Base-by-base conservation (phyloP, 1,139 yeast species). In the Maudiozyma humilis region DNA sequence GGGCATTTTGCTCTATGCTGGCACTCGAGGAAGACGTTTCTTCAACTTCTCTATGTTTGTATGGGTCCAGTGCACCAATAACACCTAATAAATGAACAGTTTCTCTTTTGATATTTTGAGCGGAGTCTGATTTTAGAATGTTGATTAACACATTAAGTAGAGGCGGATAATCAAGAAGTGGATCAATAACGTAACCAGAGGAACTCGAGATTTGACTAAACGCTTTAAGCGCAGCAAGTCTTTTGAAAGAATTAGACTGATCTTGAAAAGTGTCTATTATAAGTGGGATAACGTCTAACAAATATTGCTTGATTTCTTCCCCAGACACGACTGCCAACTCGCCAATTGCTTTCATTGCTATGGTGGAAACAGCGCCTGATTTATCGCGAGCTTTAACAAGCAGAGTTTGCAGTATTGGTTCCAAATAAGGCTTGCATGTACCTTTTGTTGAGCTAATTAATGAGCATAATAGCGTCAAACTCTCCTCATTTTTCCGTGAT, bases 41-140 rank as follows among this genome's bases (percentile, higher is more conserved):
- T 59, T 89, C 97, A 8, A 89, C 88, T 58, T 87, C 96, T 44
- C 96, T 78, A 55, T 87, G 93, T 57, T 86, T 88, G 61, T 91
- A 91, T 1, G 99, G 99, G 65, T 93, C 98, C 42, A 93, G 70
- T 0, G 98, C 98, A 47, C 99, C 99, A 37, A 93, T 68, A 33
- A 89, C 88, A 57, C 99, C 99, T 49, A 91, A 69, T 19, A 91
- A 67, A 52, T 93, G 73, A 0, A 91, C 96, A 0, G 96, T 84
- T 62, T 89, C 97, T 47, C 96, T 71, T 55, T 94, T 76, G 4
- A 87, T 80, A 7, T 75, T 69, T 2, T 82, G 76, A 0, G 93
- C 79, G 10, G 83, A 78, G 56, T 89, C 96, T 50, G 88, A 79
- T 52, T 84, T 84, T 47, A 91, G 68, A 32, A 91, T 87, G 41